phyloP scores from a whole-genome alignment of 306 rosid genomes.

The Nissolia schottii region DNA sequence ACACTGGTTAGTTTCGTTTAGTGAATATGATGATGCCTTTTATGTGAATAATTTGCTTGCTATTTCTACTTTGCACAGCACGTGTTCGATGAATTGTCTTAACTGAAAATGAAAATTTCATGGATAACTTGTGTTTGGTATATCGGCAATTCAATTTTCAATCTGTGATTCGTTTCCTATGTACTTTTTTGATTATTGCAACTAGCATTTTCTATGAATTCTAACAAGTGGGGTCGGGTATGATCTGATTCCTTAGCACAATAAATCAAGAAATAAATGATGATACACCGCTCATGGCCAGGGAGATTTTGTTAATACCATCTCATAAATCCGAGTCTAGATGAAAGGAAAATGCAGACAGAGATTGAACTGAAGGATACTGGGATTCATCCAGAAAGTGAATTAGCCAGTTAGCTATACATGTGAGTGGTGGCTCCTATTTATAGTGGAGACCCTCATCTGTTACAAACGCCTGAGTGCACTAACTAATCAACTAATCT shows the following conservation, averaged over 20 bases:
- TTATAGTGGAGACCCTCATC: no score
- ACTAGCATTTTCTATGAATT: background rate
- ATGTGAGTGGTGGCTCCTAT: no score
- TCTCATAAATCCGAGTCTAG: no score
- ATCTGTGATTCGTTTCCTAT: background rate
- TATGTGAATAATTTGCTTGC: background rate
- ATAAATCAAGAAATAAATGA: no score
- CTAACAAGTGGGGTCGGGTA: background rate
- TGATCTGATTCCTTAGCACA: background rate
- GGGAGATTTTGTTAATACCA: no score
- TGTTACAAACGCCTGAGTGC: no score
- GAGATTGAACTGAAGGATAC: no score
- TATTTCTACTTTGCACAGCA: background rate
- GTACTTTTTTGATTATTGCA: background rate
- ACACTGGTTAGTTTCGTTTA: conserved; percentile 29
- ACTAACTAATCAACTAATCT: no score
- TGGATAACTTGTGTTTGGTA: background rate
- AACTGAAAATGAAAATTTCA: background rate
- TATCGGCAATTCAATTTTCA: background rate
- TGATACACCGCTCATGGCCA: background rate
- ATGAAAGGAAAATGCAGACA: no score
- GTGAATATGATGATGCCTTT: background rate
- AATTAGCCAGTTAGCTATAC: no score
- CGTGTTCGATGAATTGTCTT: conserved; percentile 18
- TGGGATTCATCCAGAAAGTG: no score